phyloP scores from a whole-genome alignment of 169 alveolate genomes.

The Eimeria falciformis region DNA sequence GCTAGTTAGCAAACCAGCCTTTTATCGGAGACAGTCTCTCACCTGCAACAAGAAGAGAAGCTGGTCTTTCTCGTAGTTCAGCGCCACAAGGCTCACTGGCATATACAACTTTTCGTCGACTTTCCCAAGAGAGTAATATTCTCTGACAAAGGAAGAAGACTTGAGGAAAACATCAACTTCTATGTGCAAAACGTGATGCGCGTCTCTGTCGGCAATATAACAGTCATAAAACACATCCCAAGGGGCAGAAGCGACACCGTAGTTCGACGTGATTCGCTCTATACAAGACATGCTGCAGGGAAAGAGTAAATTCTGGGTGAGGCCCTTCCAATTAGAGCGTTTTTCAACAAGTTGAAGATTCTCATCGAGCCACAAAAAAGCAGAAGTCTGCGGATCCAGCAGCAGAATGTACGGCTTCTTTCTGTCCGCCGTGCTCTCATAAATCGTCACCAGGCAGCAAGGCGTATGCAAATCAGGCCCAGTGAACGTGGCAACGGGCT shows the following conservation, averaged over 20 bases:
- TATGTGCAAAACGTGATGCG: neutral
- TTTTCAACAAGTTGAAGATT: neutral
- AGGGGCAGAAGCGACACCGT: neutral
- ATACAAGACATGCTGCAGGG: neutral
- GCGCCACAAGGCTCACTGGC: neutral
- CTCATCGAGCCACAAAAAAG: neutral
- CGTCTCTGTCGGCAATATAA: constrained; percentile 1
- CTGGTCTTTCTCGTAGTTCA: neutral
- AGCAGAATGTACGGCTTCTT: neutral
- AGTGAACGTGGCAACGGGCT: neutral
- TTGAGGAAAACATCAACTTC: neutral
- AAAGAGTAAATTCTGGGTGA: neutral
- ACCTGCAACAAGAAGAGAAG: neutral
- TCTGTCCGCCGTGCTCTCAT: neutral
- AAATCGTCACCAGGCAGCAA: neutral
- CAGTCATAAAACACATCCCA: constrained; percentile 10
- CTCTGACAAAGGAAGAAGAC: neutral
- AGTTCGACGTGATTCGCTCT: neutral
- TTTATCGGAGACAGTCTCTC: too few relatives aligned
- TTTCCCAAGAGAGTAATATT: neutral
- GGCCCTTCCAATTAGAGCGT: neutral
- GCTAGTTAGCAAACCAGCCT: too few relatives aligned
- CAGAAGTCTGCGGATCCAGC: neutral
- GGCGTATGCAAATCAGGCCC: neutral
- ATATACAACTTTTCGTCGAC: neutral